Evolutionary conservation across 768 basidiomycete species (phyloP), one percentile per base, ranked within the genome.

Genomic region (Pisolithus orientalis): DNA sequence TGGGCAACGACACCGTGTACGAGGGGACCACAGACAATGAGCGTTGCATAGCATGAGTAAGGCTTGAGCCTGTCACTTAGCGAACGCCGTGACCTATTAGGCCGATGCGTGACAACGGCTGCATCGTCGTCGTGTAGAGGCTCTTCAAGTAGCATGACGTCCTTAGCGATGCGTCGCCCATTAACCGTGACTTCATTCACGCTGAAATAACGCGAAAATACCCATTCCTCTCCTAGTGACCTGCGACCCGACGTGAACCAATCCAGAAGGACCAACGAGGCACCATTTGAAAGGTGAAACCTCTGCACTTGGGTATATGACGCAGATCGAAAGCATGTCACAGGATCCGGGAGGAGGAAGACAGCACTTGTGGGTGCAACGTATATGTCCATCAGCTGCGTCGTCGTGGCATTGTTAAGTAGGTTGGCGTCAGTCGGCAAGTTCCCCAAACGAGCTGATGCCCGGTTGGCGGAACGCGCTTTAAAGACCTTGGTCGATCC

Each of bases 401-500:
- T 73, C 6, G 90, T 94, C 46, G 68, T 56, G 10, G n/a, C 11
- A 21, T 54, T 44, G 46, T 53, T 38, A 3, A 42, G 39, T 42
- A 48, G 38, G 14, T 39, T 24, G 48, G 47, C 34, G 16, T 56
- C 52, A 48, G 44, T 53, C 42, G 44, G 21, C 21, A 2, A 44
- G 39, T 51, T 57, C 53, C 47, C 44, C 44, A 61, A 53, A 37
- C 70, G 68, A 43, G 75, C 72, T 27, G 85, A 80, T 28, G 76
- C 72, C 37, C 83, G 76, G 53, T 75, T 74, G n/a, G 80, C 83
- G 7, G 75, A 68, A 24, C 93, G 82, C 17, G 75, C 72, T 69
- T 93, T 94, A 75, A 95, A 98, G 17, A 98, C 87, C 66, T 98
- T 98, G 9, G 94, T 98, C 4, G 87, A 90, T 31, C 92, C 90